These are phyloP conservation scores for Suhomyces vadensis DNA, from an alignment of 805 yeast genomes.

Conservation along the genomic window DNA sequence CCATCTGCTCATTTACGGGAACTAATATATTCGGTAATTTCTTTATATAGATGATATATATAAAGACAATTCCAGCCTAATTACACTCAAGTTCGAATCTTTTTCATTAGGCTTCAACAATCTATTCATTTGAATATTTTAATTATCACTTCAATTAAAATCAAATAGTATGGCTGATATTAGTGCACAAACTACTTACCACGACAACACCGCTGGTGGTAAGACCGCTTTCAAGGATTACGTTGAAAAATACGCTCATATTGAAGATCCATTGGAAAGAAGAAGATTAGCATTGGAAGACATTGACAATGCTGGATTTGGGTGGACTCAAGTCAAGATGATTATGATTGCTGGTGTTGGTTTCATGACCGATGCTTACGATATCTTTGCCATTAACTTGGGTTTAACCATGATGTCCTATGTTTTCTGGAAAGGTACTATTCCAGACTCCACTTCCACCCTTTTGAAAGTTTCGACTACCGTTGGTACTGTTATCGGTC, in stretches of 20 bases:
- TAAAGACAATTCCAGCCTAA: neutral
- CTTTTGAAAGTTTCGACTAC: slow-evolving; percentile 85
- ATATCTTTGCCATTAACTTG: slow-evolving; percentile 86
- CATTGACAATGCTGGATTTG: slow-evolving; percentile 75
- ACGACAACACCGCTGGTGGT: slow-evolving; percentile 55
- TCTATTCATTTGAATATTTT: neutral
- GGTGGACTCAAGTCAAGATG: slow-evolving; percentile 83
- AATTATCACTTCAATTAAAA: no score
- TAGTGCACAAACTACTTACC: slow-evolving; percentile 18
- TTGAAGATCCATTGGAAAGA: slow-evolving; percentile 84
- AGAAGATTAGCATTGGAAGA: slow-evolving; percentile 82
- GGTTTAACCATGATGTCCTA: slow-evolving; percentile 77
- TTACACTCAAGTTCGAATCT: neutral
- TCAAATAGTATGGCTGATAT: slow-evolving; percentile 36
- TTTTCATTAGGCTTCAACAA: neutral
- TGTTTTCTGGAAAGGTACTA: slow-evolving; percentile 65
- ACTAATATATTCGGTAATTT: neutral
- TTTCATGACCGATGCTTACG: slow-evolving; percentile 89
- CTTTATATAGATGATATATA: neutral
- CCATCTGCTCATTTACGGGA: slow-evolving; percentile 3
- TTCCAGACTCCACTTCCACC: slow-evolving; percentile 74
- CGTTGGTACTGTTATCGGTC: slow-evolving; percentile 93
- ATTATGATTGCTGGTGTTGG: slow-evolving; percentile 89
- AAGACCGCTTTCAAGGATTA: slow-evolving; percentile 85
- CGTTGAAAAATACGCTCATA: slow-evolving; percentile 75